Evolutionary conservation across 169 alveolate species (phyloP).

Genomic region (Plasmodium falciparum): DNA sequence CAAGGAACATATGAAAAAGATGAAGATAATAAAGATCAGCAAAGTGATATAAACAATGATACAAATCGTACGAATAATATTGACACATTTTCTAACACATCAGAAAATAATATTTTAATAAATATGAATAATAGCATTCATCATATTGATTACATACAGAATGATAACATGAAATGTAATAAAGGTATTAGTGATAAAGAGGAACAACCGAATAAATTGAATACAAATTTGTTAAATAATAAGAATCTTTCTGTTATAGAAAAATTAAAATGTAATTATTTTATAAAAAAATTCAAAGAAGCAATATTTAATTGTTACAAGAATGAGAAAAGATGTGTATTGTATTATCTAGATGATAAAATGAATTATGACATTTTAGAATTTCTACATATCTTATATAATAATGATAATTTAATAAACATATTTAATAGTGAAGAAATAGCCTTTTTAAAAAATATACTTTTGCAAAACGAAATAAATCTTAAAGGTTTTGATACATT

Average conservation of each 20-base stretch:
- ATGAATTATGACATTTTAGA: conserved; percentile 72
- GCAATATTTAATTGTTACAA: conserved; percentile 75
- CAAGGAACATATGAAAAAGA: not conserved
- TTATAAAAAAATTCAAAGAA: conserved; percentile 69
- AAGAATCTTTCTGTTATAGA: conserved; percentile 35
- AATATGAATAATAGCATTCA: not conserved
- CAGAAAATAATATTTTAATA: not conserved
- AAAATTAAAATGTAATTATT: conserved; percentile 64
- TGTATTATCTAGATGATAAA: conserved; percentile 65
- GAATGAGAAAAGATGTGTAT: conserved; percentile 71
- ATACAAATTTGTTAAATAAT: not conserved
- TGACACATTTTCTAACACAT: not conserved
- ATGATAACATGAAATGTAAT: not conserved
- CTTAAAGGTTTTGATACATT: conserved; percentile 46
- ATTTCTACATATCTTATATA: conserved; percentile 63
- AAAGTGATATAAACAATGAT: no score
- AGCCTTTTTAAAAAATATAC: conserved; percentile 63
- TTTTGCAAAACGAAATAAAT: conserved; percentile 52
- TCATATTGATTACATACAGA: not conserved
- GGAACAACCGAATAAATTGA: conserved; percentile 3
- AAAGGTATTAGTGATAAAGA: conserved; percentile 13
- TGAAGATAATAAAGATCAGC: not conserved
- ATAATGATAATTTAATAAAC: conserved; percentile 62
- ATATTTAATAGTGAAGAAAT: conserved; percentile 74
- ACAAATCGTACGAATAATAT: not conserved